These are phyloP conservation scores for Nicotiana knightiana DNA, from an alignment of 257 asterid genomes.

Conservation along the genomic window DNA sequence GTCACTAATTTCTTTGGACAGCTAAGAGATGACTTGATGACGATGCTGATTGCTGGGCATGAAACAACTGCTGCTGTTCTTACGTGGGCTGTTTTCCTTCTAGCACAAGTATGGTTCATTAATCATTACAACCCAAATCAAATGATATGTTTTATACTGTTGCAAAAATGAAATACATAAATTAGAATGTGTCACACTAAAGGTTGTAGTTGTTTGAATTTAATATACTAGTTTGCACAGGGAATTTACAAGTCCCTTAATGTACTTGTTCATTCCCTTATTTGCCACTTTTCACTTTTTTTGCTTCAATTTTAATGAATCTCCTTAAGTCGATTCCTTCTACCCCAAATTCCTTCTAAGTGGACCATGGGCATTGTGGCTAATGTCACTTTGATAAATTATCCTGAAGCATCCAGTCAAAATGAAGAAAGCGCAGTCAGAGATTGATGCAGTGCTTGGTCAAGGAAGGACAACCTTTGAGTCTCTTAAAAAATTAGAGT, in stretches of 20 bases:
- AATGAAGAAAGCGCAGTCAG: constrained; percentile 91
- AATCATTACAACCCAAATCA: neutral
- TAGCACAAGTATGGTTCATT: constrained; percentile 64
- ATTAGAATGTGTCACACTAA: neutral
- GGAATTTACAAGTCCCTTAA: neutral
- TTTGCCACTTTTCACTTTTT: neutral
- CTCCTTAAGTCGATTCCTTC: neutral
- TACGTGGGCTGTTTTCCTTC: constrained; percentile 91
- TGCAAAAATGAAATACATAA: neutral
- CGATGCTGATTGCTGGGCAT: constrained; percentile 98
- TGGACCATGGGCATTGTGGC: constrained; percentile 7
- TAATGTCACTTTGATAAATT: constrained; percentile 13
- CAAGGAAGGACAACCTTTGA: constrained; percentile 52
- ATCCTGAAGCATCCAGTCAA: constrained; percentile 72
- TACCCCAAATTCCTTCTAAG: constrained; percentile 6
- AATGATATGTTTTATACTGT: neutral
- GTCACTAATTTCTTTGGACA: constrained; percentile 23
- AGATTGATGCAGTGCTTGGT: constrained; percentile 77
- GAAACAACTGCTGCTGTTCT: constrained; percentile 99
- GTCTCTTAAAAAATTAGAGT: constrained; percentile 71
- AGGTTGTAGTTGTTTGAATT: neutral
- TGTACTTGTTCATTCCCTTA: neutral
- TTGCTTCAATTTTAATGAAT: neutral
- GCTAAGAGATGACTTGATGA: constrained; percentile 98
- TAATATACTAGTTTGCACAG: neutral